These are phyloP conservation scores for Xylaria flabelliformis DNA, from an alignment of 495 filamentous ascomycete species.

Conservation along the genomic window DNA sequence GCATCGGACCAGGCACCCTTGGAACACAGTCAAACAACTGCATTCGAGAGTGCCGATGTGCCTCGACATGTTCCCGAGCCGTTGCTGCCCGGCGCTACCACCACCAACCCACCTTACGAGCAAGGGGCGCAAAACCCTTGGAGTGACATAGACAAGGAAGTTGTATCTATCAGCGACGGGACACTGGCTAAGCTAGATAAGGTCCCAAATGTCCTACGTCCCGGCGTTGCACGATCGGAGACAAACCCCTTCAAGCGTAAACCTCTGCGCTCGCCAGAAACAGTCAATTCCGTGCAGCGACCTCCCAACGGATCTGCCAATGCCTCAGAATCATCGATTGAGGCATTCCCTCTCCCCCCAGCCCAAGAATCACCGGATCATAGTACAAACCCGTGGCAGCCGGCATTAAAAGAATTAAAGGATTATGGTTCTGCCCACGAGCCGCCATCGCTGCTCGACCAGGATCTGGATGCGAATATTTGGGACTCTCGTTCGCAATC, in stretches of 20 bases:
- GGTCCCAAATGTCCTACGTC: conserved; percentile 45
- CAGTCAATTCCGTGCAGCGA: conserved; percentile 12
- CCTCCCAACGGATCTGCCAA: conserved; percentile 25
- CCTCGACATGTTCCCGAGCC: conserved; percentile 36
- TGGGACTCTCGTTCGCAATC: conserved; percentile 47
- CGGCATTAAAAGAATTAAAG: conserved; percentile 38
- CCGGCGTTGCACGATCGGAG: conserved; percentile 44
- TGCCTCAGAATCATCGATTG: conserved; percentile 29
- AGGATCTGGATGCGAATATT: conserved; percentile 40
- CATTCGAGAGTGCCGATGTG: conserved; percentile 25
- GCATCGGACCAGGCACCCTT: conserved; percentile 31
- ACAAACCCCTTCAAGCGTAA: conserved; percentile 64
- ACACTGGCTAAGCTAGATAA: conserved; percentile 29
- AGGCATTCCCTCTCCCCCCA: conserved; percentile 47
- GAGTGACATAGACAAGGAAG: conserved; percentile 29
- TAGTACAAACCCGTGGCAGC: conserved; percentile 61
- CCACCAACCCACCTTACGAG: conserved; percentile 27
- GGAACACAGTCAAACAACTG: conserved; percentile 24
- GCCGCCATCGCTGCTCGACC: conserved; percentile 36
- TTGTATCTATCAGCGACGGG: conserved; percentile 29
- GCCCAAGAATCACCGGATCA: conserved; percentile 42
- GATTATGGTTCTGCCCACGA: conserved; percentile 24
- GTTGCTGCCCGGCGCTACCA: conserved; percentile 32
- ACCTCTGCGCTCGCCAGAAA: conserved; percentile 29
- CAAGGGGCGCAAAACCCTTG: conserved; percentile 40